Conservation (phyloP, 495 filamentous ascomycete species). For the Trichoderma virens region DNA sequence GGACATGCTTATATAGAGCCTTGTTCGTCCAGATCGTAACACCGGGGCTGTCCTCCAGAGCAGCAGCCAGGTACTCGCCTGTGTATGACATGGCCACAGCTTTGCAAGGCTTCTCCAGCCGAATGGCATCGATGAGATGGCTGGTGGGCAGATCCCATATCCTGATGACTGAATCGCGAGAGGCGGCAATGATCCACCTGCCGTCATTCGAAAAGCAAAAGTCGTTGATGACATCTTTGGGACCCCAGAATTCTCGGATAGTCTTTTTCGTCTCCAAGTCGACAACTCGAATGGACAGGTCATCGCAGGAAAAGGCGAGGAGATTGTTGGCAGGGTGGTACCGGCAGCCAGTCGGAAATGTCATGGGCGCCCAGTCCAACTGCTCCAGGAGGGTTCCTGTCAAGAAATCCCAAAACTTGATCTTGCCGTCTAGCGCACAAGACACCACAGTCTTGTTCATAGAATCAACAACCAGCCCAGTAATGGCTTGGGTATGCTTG, state of each 20-base stretch:
- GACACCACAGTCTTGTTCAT: conserved; percentile 78
- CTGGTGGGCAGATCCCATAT: conserved; percentile 95
- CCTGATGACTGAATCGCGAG: conserved; percentile 71
- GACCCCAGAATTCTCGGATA: conserved; percentile 89
- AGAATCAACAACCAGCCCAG: conserved; percentile 75
- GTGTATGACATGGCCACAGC: conserved; percentile 80
- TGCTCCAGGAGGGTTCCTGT: conserved; percentile 71
- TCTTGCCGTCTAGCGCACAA: conserved; percentile 81
- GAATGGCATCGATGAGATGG: conserved; percentile 86
- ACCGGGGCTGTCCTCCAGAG: conserved; percentile 76
- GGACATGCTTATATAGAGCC: conserved; percentile 78
- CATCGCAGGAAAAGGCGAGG: conserved; percentile 82
- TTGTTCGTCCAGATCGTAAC: conserved; percentile 92
- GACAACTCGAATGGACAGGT: conserved; percentile 77
- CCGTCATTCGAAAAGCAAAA: conserved; percentile 90
- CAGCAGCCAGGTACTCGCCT: conserved; percentile 86
- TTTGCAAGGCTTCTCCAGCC: conserved; percentile 64
- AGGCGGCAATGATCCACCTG: conserved; percentile 85
- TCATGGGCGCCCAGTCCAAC: conserved; percentile 77
- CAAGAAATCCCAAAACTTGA: conserved; percentile 96
- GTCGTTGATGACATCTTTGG: conserved; percentile 70
- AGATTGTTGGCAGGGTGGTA: conserved; percentile 78
- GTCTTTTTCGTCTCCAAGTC: conserved; percentile 85
- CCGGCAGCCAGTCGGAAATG: conserved; percentile 65
- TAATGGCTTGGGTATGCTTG: conserved; percentile 74